Base-by-base conservation (phyloP, 495 filamentous ascomycete species). In the Podospora conica region DNA sequence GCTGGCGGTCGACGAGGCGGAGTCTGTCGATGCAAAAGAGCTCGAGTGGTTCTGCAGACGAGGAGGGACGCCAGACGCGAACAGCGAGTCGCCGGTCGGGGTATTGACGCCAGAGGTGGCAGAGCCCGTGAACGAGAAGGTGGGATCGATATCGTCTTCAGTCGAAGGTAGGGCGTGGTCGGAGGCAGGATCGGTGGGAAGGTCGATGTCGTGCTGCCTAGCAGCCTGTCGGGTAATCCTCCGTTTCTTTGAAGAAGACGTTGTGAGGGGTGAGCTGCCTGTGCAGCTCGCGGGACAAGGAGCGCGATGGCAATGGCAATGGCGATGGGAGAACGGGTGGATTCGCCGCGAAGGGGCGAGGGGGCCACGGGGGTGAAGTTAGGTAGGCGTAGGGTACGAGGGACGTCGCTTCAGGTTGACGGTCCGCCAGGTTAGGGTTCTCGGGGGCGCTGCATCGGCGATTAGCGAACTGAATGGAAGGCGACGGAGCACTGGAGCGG, bases 211-310 rank as follows among this genome's bases (percentile, higher is more conserved):
- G 27, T 76, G 73, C 67, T 77, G 69, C 75, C 71, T 73, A 70
- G 72, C 70, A 60, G 75, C 69, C 72, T 82, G 82, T 81, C 84
- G 84, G 71, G 84, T 87, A 78, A 93, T 85, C 85, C 90, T 92
- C 77, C 91, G 85, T 87, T 92, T 92, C 89, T 96, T 96, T 83
- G 84, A 84, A 80, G 89, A 91, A 87, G 91, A 90, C 91, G 90
- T 93, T 76, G 84, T 93, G 90, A 85, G 85, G 79, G 40, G 83
- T 80, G 89, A 90, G 89, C 89, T 90, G 88, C 87, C 68, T 65
- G 68, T 66, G 81, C 82, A 84, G 82, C 82, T 84, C 82, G 71
- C 66, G 70, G 60, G 53, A 61, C 66, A 54, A 31, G 64, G 28
- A 55, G 53, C 48, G 55, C 60, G 61, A 60, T 29, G 25, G 33